Conservation (phyloP, 371 early-diverging fungal species). For the Mortierella sp. region DNA sequence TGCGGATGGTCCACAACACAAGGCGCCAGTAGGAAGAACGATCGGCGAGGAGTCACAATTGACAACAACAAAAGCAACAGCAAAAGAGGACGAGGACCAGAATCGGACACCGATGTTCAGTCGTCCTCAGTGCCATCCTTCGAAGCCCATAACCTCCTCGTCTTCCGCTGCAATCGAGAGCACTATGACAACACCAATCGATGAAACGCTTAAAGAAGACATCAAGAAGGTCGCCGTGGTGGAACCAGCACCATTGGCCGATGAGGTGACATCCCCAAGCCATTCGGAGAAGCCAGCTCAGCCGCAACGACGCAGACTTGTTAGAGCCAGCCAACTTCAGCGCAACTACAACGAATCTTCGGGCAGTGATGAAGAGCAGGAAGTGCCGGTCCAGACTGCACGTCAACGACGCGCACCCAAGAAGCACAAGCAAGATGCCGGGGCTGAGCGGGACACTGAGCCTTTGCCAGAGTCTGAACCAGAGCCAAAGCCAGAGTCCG, state of each 20-base stretch:
- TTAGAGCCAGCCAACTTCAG: slow-evolving; percentile 23
- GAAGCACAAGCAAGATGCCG: background rate
- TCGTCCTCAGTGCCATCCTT: background rate
- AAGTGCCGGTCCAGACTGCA: background rate
- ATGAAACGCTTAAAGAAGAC: background rate
- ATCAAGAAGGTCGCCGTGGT: background rate
- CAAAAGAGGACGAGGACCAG: background rate
- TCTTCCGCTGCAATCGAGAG: background rate
- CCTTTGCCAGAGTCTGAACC: slow-evolving; percentile 7
- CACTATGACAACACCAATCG: background rate
- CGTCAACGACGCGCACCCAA: background rate
- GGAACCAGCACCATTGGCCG: background rate
- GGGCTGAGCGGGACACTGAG: background rate
- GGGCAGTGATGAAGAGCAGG: background rate
- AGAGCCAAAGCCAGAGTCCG: slow-evolving; percentile 6
- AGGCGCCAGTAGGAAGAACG: background rate
- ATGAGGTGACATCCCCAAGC: background rate
- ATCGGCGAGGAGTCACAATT: background rate
- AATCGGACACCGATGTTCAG: background rate
- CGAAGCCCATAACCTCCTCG: too few relatives aligned
- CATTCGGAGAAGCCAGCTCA: background rate
- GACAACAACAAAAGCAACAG: background rate
- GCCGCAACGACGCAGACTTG: slow-evolving; percentile 26
- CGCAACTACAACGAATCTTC: slow-evolving; percentile 13
- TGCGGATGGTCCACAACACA: background rate